Percentiles rank a stretch among this genome's conserved stretches.
phyloP scores from a whole-genome alignment of 2,329 filamentous ascomycete species.

The Cercospora brassicicola region DNA sequence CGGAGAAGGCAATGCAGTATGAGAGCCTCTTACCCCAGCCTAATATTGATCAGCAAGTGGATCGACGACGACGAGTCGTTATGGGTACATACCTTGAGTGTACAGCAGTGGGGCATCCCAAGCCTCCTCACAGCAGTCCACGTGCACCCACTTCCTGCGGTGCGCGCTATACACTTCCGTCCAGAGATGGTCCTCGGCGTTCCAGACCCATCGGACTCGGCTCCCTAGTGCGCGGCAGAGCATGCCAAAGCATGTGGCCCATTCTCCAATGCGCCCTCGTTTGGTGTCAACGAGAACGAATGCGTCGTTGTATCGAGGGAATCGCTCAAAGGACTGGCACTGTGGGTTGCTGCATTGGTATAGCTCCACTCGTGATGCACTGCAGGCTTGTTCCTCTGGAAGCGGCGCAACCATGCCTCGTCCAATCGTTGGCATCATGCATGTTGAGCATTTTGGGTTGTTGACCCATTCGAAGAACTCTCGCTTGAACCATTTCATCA shows the following conservation, averaged over 20 bases:
- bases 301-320: constrained; percentile 91
- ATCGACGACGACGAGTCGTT: not conserved
- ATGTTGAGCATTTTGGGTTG: constrained; percentile 82
- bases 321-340: constrained; percentile 81
- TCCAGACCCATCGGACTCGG: constrained; percentile 96
- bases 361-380: constrained; percentile 82
- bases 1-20: constrained; percentile 95
- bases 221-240: constrained; percentile 89
- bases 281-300: constrained; percentile 87
- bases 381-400: constrained; percentile 84
- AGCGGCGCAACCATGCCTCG: constrained; percentile 81
- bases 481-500: constrained; percentile 93
- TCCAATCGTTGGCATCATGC: constrained; percentile 77
- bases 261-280: constrained; percentile 85
- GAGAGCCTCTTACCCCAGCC: constrained; percentile 95
- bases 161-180: constrained; percentile 96
- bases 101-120: constrained; percentile 95
- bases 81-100: constrained; percentile 63
- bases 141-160: constrained; percentile 91
- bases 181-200: constrained; percentile 96
- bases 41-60: constrained; percentile 36
- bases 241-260: constrained; percentile 99
- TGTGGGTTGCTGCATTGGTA: constrained; percentile 78
- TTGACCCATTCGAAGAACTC: constrained; percentile 97
- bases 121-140: constrained; percentile 88